phyloP scores from a whole-genome alignment of 2,329 filamentous ascomycete genomes.

The Magnaporthiopsis rhizophila region DNA sequence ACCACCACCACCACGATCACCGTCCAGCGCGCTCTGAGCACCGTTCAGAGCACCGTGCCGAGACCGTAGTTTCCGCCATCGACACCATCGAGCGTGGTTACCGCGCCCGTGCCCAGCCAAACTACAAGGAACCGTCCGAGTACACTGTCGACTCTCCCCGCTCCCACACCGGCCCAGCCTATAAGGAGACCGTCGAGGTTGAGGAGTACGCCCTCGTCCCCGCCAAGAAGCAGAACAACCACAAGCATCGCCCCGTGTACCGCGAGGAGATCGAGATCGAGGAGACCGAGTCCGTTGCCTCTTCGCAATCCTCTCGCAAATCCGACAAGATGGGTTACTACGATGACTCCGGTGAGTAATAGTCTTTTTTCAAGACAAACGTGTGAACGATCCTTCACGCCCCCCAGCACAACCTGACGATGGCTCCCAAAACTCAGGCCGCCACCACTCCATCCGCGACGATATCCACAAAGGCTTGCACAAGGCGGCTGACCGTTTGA shows the following conservation, averaged over 20 bases:
- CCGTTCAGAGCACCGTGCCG: neutral
- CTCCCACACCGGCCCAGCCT: slow-evolving; percentile 18
- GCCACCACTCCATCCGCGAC: slow-evolving; percentile 52
- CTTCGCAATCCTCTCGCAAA: slow-evolving; percentile 30
- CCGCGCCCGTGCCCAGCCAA: slow-evolving; percentile 51
- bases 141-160: slow-evolving; percentile 30
- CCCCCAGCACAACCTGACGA: slow-evolving; percentile 12
- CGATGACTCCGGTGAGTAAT: slow-evolving; percentile 49
- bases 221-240: slow-evolving; percentile 10
- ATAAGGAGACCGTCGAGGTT: slow-evolving; percentile 24
- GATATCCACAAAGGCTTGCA: slow-evolving; percentile 29
- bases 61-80: slow-evolving; percentile 36
- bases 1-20: slow-evolving; percentile 29
- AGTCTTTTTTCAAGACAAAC: slow-evolving; percentile 2
- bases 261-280: slow-evolving; percentile 51
- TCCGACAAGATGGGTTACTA: slow-evolving; percentile 59
- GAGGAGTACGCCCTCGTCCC: slow-evolving; percentile 29
- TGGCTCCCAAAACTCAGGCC: slow-evolving; percentile 30
- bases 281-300: slow-evolving; percentile 51
- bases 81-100: slow-evolving; percentile 61
- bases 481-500: slow-evolving; percentile 49
- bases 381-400: neutral
- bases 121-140: slow-evolving; percentile 31
- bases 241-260: slow-evolving; percentile 34
- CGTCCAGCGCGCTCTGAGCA: slow-evolving; percentile 18